Evolutionary conservation across 345 rosid genomes (phyloP).

Genomic region (Geranium rotundifolium): DNA sequence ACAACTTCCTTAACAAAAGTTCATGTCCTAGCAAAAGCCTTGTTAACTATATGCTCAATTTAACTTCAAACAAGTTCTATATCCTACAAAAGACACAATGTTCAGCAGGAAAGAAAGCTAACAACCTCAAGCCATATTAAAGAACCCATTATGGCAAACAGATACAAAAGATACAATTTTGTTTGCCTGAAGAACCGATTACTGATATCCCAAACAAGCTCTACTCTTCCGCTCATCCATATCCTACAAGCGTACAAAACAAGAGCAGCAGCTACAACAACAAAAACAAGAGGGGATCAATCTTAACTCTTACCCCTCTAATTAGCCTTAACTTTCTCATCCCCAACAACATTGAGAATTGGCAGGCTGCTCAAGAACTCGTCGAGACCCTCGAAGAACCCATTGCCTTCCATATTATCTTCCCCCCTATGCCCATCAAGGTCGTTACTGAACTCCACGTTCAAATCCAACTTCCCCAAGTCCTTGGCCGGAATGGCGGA

Average conservation of each 20-base stretch:
- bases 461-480: slow-evolving; percentile 80
- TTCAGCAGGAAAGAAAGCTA: too few relatives aligned
- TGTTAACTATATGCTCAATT: too few relatives aligned
- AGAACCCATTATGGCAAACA: too few relatives aligned
- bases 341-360: slow-evolving; percentile 67
- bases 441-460: slow-evolving; percentile 91
- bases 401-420: slow-evolving; percentile 69
- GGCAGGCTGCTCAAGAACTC: slow-evolving; percentile 92
- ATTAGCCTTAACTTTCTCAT: slow-evolving; percentile 73
- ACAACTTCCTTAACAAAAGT: too few relatives aligned
- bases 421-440: slow-evolving; percentile 63
- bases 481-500: slow-evolving; percentile 40
- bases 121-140: too few relatives aligned
- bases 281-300: slow-evolving; percentile 8
- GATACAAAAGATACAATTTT: too few relatives aligned
- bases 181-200: too few relatives aligned
- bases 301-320: slow-evolving; percentile 37
- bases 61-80: too few relatives aligned
- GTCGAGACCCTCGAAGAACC: slow-evolving; percentile 91
- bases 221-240: slow-evolving; percentile 8
- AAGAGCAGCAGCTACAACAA: slow-evolving; percentile 19
- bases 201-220: neutral
- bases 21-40: too few relatives aligned
- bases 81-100: neutral
- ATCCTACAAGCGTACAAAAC: slow-evolving; percentile 21